phyloP scores from a whole-genome alignment of 345 rosid species.

The Heritiera fomes region DNA sequence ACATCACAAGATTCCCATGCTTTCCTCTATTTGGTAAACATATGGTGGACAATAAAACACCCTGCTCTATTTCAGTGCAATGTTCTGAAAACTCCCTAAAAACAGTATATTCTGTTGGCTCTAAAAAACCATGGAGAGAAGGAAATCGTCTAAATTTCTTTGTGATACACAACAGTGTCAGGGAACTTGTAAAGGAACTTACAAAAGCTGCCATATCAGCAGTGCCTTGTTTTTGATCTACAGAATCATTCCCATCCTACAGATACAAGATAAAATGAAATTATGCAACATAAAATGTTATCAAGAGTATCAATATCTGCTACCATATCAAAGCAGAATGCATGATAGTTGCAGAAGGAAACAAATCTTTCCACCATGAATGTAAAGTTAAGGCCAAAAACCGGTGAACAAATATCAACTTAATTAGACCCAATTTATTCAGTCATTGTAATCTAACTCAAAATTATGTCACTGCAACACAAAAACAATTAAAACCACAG shows the following conservation, averaged over 20 bases:
- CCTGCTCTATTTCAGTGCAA: neutral
- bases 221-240: constrained; percentile 54
- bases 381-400: neutral
- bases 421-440: neutral
- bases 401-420: neutral
- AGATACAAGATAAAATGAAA: neutral
- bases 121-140: neutral
- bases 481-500: neutral
- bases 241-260: constrained; percentile 57
- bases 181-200: constrained; percentile 26
- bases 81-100: neutral
- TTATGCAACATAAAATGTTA: neutral
- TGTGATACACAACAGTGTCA: neutral
- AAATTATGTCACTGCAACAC: neutral
- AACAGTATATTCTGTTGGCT: neutral
- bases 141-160: neutral
- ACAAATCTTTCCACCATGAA: neutral
- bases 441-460: neutral
- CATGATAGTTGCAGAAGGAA: neutral
- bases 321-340: neutral
- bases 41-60: neutral
- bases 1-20: neutral
- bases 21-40: neutral
- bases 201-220: constrained; percentile 64
- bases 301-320: neutral